Conservation (phyloP, 805 yeast species). For the Kodamaea hsintzibuensis region DNA sequence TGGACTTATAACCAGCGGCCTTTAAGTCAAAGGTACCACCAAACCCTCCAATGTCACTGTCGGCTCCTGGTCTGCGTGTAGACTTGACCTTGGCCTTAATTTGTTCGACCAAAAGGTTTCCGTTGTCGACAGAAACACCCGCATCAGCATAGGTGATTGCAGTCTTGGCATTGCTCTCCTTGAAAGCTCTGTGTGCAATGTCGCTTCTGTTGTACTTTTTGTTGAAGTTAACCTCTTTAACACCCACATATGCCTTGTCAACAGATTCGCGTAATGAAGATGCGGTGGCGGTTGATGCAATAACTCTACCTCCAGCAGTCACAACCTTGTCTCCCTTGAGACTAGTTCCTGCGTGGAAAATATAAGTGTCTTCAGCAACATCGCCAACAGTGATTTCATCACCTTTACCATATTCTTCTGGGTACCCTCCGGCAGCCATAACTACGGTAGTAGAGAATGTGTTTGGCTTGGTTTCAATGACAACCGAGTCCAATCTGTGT, state of each 20-base stretch:
- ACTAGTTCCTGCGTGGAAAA: slow-evolving; percentile 97
- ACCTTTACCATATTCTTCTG: slow-evolving; percentile 82
- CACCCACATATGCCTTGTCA: slow-evolving; percentile 82
- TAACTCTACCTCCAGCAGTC: slow-evolving; percentile 95
- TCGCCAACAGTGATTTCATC: slow-evolving; percentile 68
- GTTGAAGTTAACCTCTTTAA: slow-evolving; percentile 67
- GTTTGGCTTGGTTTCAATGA: slow-evolving; percentile 50
- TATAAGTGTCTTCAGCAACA: slow-evolving; percentile 59
- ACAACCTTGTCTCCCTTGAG: slow-evolving; percentile 57
- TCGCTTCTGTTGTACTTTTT: slow-evolving; percentile 86
- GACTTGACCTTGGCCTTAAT: slow-evolving; percentile 90
- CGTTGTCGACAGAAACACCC: slow-evolving; percentile 97
- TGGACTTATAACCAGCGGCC: slow-evolving; percentile 76
- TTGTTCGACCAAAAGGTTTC: slow-evolving; percentile 84
- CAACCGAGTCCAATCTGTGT: slow-evolving; percentile 85
- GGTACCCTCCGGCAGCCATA: slow-evolving; percentile 96
- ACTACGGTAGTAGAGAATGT: slow-evolving; percentile 89
- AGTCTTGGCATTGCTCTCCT: slow-evolving; percentile 38
- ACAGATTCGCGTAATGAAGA: slow-evolving; percentile 77
- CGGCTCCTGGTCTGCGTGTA: slow-evolving; percentile 94
- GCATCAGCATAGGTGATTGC: slow-evolving; percentile 88
- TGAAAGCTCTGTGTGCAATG: slow-evolving; percentile 95
- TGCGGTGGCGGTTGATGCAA: slow-evolving; percentile 90
- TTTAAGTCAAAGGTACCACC: slow-evolving; percentile 94
- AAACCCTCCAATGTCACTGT: slow-evolving; percentile 97